Evolutionary conservation across 148 eudicot genomes (phyloP).

Genomic region (Silene conica): DNA sequence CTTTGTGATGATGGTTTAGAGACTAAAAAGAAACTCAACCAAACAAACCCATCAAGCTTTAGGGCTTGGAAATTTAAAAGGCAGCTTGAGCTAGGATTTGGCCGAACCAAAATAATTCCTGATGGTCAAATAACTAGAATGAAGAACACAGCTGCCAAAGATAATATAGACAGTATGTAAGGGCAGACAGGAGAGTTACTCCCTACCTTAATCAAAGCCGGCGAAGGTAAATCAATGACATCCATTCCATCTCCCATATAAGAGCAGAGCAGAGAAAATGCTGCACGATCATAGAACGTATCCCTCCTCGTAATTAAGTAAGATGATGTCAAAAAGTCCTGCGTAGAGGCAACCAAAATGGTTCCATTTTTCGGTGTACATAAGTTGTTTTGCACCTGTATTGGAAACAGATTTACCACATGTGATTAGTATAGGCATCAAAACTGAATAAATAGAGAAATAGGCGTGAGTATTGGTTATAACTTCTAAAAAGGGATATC

Average conservation of each 20-base stretch:
- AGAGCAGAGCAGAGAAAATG: constrained; percentile 77
- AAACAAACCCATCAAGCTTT: neutral
- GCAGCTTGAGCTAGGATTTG: neutral
- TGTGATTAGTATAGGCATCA: neutral
- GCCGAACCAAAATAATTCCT: neutral
- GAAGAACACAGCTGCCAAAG: neutral
- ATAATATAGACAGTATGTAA: neutral
- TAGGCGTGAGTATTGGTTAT: too few relatives aligned
- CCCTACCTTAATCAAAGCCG: constrained; percentile 70
- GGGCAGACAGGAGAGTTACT: constrained; percentile 2
- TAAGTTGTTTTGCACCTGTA: constrained; percentile 93
- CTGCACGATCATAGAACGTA: constrained; percentile 88
- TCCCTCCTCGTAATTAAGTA: constrained; percentile 92
- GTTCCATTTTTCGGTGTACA: constrained; percentile 96
- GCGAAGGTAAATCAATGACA: constrained; percentile 78
- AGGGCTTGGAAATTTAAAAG: neutral
- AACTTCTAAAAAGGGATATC: too few relatives aligned
- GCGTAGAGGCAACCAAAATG: constrained; percentile 96
- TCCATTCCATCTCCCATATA: constrained; percentile 97
- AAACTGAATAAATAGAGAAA: neutral
- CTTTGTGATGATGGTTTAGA: neutral
- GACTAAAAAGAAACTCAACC: neutral
- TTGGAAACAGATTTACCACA: neutral
- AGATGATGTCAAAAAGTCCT: constrained; percentile 92
- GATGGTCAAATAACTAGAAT: neutral